These are phyloP conservation scores for Neurospora sp. DNA, from an alignment of 495 filamentous ascomycete genomes.

Conservation along the genomic window DNA sequence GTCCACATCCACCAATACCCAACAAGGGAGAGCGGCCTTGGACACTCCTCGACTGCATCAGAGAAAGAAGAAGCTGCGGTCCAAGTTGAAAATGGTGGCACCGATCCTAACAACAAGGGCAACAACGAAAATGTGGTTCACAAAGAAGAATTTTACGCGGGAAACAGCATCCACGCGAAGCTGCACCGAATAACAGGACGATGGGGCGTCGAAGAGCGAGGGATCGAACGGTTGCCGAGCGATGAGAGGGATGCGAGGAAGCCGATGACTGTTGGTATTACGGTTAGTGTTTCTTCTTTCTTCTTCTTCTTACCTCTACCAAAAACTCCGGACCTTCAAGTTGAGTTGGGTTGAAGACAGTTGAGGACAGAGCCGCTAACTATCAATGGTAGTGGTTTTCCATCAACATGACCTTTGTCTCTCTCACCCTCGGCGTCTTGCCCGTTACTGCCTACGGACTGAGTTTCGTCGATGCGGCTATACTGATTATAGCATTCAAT, in stretches of 20 bases:
- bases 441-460: conserved; percentile 56
- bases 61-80: background rate
- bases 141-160: conserved; percentile 52
- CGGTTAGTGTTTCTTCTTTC: conserved; percentile 43
- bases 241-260: conserved; percentile 60
- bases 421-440: conserved; percentile 72
- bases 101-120: conserved; percentile 11
- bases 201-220: conserved; percentile 66
- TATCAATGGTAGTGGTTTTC: conserved; percentile 58
- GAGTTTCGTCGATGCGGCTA: conserved; percentile 66
- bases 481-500: conserved; percentile 68
- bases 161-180: conserved; percentile 53
- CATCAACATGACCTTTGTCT: conserved; percentile 74
- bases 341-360: background rate
- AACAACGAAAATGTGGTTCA: conserved; percentile 45
- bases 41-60: background rate
- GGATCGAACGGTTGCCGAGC: conserved; percentile 71
- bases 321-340: background rate
- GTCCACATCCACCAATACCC: background rate
- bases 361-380: background rate
- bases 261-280: conserved; percentile 58
- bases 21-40: background rate
- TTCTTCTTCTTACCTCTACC: background rate
- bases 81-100: background rate
- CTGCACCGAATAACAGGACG: conserved; percentile 59